phyloP scores from a whole-genome alignment of 805 yeast species.

The Metschnikowia anglica region DNA sequence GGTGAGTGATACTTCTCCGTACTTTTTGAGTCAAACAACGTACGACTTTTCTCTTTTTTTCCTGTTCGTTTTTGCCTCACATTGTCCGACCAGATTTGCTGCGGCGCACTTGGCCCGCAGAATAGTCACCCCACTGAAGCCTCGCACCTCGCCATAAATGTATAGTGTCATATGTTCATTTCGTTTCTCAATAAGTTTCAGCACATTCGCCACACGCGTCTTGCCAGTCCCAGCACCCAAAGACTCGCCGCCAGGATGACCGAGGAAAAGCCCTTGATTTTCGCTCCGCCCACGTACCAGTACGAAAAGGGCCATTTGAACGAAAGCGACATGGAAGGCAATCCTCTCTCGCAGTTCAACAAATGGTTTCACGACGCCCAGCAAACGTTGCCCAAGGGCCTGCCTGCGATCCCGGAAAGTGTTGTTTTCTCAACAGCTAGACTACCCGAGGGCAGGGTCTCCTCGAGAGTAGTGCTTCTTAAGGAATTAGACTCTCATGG shows the following conservation, averaged over 20 bases:
- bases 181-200: too few relatives aligned
- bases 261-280: constrained; percentile 36
- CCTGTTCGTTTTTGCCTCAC: neutral
- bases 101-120: neutral
- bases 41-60: neutral
- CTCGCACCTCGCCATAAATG: neutral
- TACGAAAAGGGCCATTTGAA: constrained; percentile 67
- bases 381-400: constrained; percentile 47
- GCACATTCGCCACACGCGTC: too few relatives aligned
- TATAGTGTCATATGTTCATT: too few relatives aligned
- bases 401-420: constrained; percentile 66
- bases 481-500: constrained; percentile 88
- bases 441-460: constrained; percentile 86
- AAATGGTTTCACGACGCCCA: constrained; percentile 82
- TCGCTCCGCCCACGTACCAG: constrained; percentile 88
- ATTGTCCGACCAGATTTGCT: neutral
- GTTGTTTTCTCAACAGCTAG: constrained; percentile 85
- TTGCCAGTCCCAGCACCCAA: too few relatives aligned
- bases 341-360: constrained; percentile 78
- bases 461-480: constrained; percentile 79
- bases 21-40: neutral
- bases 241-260: too few relatives aligned
- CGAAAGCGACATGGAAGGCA: constrained; percentile 48
- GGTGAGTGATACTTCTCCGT: neutral
- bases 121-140: neutral